These are phyloP conservation scores for Paraphoma chrysanthemicola DNA, from an alignment of 2,329 filamentous ascomycete species.

Conservation along the genomic window DNA sequence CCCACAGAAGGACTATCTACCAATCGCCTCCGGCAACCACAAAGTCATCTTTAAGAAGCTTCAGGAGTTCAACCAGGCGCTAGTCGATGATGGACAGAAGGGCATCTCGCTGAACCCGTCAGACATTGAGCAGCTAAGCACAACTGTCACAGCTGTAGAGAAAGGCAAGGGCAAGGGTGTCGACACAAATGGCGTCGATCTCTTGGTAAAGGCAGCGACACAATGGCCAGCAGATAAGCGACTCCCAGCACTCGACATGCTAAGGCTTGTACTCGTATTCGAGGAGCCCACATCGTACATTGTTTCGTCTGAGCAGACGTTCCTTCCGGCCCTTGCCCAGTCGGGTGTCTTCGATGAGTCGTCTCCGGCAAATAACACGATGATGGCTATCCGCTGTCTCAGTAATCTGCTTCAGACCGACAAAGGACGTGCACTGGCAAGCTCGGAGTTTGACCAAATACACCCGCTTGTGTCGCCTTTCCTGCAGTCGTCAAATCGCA, in stretches of 20 bases:
- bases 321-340: constrained; percentile 66
- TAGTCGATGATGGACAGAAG: constrained; percentile 75
- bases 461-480: constrained; percentile 70
- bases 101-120: constrained; percentile 75
- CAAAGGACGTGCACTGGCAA: constrained; percentile 68
- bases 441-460: constrained; percentile 65
- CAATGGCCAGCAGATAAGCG: constrained; percentile 82
- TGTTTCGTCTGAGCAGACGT: constrained; percentile 60
- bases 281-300: constrained; percentile 69
- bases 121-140: constrained; percentile 69
- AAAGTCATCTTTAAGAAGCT: constrained; percentile 78
- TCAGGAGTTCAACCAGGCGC: constrained; percentile 73
- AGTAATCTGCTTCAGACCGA: constrained; percentile 83
- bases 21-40: constrained; percentile 75
- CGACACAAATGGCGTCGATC: constrained; percentile 62
- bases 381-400: constrained; percentile 83
- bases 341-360: constrained; percentile 65
- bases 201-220: constrained; percentile 75
- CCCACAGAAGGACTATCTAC: constrained; percentile 80
- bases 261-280: constrained; percentile 79
- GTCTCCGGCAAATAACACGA: constrained; percentile 77
- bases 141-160: constrained; percentile 70
- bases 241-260: constrained; percentile 82
- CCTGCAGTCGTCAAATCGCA: constrained; percentile 68
- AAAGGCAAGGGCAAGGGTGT: constrained; percentile 43